Evolutionary conservation across 2,329 filamentous ascomycete genomes (phyloP), one percentile per base, ranked within the genome.

Genomic region (Paracorniculantispora psalliotae): DNA sequence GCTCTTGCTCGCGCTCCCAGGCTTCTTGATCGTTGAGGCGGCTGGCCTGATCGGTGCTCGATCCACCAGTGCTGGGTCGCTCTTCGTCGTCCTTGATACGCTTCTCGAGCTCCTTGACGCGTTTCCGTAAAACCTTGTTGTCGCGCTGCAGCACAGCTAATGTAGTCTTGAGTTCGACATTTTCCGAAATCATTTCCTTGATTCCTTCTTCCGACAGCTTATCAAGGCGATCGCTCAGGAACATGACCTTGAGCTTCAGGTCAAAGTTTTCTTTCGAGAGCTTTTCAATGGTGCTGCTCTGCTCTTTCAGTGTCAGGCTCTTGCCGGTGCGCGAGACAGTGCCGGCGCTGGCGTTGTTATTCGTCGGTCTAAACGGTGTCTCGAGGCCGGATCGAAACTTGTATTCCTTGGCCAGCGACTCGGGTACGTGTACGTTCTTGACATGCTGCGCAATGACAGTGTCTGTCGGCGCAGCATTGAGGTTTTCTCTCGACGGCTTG

Each of bases 191-290:
- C 88, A 97, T 96, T 71, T 97, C 93, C 75, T 96, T 96, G 71
- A 99, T 88, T 63, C 92, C 92, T 75, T 97, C 93, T 71, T 97
- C 93, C 1, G 92, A 97, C 44, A 96, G 83, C 69, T 93, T 94
- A 73, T 96, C 92, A 21, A 99, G 78, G 1, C 93, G 89, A 72
- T 97, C 91, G 67, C 93, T 96, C 51, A 99, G 82, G 69, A 97
- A 99, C 80, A 97, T 96, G 64, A 97, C 94, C 71, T 96, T 96
- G 74, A 97, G 86, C 74, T 97, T 97, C 58, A 97, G 77, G 71
- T 97, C 93, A 70, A 97, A 99, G 64, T 99, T 99, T 72, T 99
- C 94, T 75, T 99, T 99, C 61, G 91, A 96, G 2, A 97, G 81
- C 61, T 92, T 87, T 73, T 99, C 94, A 63, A 99, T 97, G 15